Base-by-base conservation (phyloP, 495 filamentous ascomycete species). In the Xylaria castorea region DNA sequence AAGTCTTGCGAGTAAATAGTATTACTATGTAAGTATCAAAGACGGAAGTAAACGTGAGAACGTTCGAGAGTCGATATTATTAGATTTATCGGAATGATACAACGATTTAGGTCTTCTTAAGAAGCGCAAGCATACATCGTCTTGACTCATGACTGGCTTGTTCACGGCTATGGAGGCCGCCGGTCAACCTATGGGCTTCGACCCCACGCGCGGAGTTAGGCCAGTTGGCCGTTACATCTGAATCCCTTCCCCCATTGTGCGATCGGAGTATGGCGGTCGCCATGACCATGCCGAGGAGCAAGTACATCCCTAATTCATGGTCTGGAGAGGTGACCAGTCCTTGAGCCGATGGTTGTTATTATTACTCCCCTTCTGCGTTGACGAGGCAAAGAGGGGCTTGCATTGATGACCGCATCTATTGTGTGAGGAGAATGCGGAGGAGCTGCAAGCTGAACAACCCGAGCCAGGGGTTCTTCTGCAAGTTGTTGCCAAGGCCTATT, bases 251-350 rank as follows among this genome's bases (percentile, higher is more conserved):
- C 16, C 8, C 42, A 16, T 62, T 64, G 69, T 71, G 61, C 25
- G 60, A 64, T 71, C 60, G 60, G 68, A 71, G 34, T n/a, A 71
- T 48, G 68, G 68, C 48, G 61, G 25, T 30, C 48, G 46, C 60
- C 69, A 65, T 48, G 48, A 25, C 25, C 30, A 48, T 42, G 50
- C 50, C n/a, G 46, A 34, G 50, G n/a, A 48, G 38, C 18, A 36
- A n/a, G 22, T 9, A 7, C 36, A 11, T 42, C 27, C 42, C 30
- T 22, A 9, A 18, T 65, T 30, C 69, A 22, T 44, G 5, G 16
- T 44, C 46, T 30, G 22, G 18, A 27, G 34, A 55, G 44, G 16
- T 71, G 58, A 46, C 68, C 20, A 63, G 57, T 63, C 57, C 55
- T 40, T 9, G 44, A 51, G 68, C 38, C 58, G 68, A 70, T 61